phyloP scores from a whole-genome alignment of 2,329 filamentous ascomycete species.

The Aspergillus thermomutatus region DNA sequence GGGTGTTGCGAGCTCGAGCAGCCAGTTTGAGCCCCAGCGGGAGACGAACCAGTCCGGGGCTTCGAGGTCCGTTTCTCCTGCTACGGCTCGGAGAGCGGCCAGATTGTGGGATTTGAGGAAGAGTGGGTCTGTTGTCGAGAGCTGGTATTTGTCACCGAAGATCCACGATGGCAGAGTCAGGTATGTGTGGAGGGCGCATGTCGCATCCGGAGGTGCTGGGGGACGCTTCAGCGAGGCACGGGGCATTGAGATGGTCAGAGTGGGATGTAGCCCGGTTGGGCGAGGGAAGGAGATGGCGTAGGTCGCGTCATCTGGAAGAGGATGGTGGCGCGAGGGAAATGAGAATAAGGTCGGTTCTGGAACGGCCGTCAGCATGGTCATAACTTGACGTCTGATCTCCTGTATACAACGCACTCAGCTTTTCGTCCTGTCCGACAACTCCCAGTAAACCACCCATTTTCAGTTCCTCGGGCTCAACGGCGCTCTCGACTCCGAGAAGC shows the following conservation, averaged over 20 bases:
- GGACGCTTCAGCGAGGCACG: constrained; percentile 48
- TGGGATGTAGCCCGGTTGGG: constrained; percentile 81
- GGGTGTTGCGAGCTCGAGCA: constrained; percentile 69
- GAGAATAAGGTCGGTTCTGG: constrained; percentile 73
- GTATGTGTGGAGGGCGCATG: constrained; percentile 73
- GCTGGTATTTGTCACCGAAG: constrained; percentile 85
- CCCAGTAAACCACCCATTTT: constrained; percentile 74
- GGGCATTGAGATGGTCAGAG: constrained; percentile 65
- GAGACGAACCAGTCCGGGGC: constrained; percentile 76
- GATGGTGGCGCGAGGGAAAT: constrained; percentile 75
- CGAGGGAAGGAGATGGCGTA: constrained; percentile 64
- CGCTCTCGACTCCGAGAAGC: constrained; percentile 63
- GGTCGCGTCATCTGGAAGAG: constrained; percentile 45
- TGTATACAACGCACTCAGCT: constrained; percentile 51
- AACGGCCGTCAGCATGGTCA: constrained; percentile 8
- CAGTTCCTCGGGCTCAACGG: constrained; percentile 65
- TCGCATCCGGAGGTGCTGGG: constrained; percentile 45
- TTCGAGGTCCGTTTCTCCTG: constrained; percentile 81
- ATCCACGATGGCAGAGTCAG: constrained; percentile 76
- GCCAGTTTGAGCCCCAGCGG: constrained; percentile 73
- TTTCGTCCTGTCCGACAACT: constrained; percentile 70
- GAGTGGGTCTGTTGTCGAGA: constrained; percentile 56
- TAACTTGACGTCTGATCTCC: not conserved
- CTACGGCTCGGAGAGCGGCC: constrained; percentile 62
- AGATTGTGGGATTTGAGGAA: constrained; percentile 82